phyloP scores from a whole-genome alignment of 257 asterid genomes.

The Phtheirospermum japonicum region DNA sequence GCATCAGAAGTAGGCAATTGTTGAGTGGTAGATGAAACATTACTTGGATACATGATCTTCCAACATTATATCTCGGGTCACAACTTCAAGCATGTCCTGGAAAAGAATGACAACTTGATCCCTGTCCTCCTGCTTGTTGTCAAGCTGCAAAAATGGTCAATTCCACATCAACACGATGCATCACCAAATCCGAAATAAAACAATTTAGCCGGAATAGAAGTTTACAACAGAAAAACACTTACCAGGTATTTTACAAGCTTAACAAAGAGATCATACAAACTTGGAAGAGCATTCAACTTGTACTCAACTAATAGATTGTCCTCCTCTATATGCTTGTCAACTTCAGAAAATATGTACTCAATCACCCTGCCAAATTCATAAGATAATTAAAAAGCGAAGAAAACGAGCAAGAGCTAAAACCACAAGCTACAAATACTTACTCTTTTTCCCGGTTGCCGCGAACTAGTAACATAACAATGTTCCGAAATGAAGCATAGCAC shows the following conservation, averaged over 20 bases:
- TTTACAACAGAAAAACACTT: slow-evolving; percentile 31
- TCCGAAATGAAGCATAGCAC: slow-evolving; percentile 91
- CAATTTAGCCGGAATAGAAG: slow-evolving; percentile 10
- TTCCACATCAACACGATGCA: slow-evolving; percentile 23
- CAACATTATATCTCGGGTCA: slow-evolving; percentile 91
- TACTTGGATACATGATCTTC: slow-evolving; percentile 90
- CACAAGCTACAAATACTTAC: slow-evolving; percentile 49
- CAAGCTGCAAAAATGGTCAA: slow-evolving; percentile 56
- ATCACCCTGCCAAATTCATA: slow-evolving; percentile 62
- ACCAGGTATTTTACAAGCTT: slow-evolving; percentile 95
- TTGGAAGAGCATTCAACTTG: slow-evolving; percentile 82
- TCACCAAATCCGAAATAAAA: slow-evolving; percentile 13
- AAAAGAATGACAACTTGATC: slow-evolving; percentile 97
- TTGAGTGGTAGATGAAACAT: slow-evolving; percentile 26
- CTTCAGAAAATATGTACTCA: slow-evolving; percentile 75
- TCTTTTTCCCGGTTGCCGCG: slow-evolving; percentile 66
- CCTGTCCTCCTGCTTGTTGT: slow-evolving; percentile 85
- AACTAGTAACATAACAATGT: slow-evolving; percentile 70
- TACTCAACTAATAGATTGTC: slow-evolving; percentile 61
- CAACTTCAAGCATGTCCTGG: slow-evolving; percentile 99
- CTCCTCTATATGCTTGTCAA: slow-evolving; percentile 69
- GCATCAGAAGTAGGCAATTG: slow-evolving; percentile 24
- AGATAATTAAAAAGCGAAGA: slow-evolving; percentile 25
- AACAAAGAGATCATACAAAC: slow-evolving; percentile 81
- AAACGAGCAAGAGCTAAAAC: slow-evolving; percentile 13